Percentiles rank a stretch among this genome's conserved stretches.
These are phyloP conservation scores for Plicaturopsis crispa DNA, from an alignment of 768 basidiomycete species.

Conservation along the genomic window DNA sequence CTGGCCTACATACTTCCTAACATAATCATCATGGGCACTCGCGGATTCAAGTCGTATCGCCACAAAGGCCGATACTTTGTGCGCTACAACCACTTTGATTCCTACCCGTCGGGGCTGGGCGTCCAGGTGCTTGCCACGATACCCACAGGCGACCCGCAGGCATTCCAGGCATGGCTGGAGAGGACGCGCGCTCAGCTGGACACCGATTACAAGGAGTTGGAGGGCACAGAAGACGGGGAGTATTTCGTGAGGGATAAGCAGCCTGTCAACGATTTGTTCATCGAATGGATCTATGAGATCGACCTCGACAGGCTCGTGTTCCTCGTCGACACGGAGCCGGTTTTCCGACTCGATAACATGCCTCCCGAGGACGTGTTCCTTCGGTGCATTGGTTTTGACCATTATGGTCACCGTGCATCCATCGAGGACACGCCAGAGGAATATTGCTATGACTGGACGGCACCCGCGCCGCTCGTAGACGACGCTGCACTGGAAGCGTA, in stretches of 20 bases:
- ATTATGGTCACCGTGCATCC: slow-evolving; percentile 11
- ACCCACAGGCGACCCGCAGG: slow-evolving; percentile 8
- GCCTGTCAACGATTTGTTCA: slow-evolving; percentile 13
- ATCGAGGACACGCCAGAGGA: slow-evolving; percentile 6
- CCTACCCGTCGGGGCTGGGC: slow-evolving; percentile 16
- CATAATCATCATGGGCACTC: slow-evolving; percentile 14
- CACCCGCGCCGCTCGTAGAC: slow-evolving; percentile 9
- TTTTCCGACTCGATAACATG: slow-evolving; percentile 8
- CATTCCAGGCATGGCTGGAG: slow-evolving; percentile 11
- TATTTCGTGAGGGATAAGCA: slow-evolving; percentile 1
- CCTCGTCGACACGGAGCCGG: slow-evolving; percentile 9
- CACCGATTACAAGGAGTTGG: slow-evolving; percentile 4
- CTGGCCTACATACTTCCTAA: too few species aligned
- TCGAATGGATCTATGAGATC: slow-evolving; percentile 21
- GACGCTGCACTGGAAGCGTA: slow-evolving; percentile 6
- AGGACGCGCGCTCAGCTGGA: slow-evolving; percentile 5
- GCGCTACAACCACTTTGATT: slow-evolving; percentile 13
- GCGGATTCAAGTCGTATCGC: slow-evolving; percentile 13
- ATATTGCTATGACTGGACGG: slow-evolving; percentile 13
- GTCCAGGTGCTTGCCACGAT: slow-evolving; percentile 11
- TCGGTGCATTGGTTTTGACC: slow-evolving; percentile 10
- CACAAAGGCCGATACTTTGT: slow-evolving; percentile 14
- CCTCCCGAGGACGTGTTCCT: slow-evolving; percentile 9
- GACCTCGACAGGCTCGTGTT: slow-evolving; percentile 21
- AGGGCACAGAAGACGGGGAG: background rate